Evolutionary conservation across 2,329 filamentous ascomycete species (phyloP).

Genomic region (Microthyrium microscopicum): DNA sequence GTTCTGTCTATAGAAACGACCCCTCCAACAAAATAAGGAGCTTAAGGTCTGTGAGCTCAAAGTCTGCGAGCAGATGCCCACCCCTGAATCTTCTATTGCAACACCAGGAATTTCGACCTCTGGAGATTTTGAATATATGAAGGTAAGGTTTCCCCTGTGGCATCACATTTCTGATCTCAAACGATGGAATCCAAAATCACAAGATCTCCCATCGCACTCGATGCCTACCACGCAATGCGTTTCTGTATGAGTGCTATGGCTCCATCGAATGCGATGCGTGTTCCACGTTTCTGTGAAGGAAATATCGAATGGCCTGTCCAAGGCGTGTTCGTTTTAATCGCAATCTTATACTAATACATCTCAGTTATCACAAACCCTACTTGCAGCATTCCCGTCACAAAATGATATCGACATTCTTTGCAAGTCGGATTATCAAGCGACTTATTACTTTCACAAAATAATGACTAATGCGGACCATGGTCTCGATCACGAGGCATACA

Average conservation of each 20-base stretch:
- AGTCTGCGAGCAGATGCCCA: no score
- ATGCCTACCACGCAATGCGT: neutral
- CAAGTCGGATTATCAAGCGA: slow-evolving; percentile 1
- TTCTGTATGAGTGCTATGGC: neutral
- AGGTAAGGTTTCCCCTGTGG: no score
- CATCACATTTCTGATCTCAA: no score
- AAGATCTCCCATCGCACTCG: neutral
- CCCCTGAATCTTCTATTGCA: no score
- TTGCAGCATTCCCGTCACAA: slow-evolving; percentile 4
- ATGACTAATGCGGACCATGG: slow-evolving; percentile 2
- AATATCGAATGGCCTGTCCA: slow-evolving; percentile 1
- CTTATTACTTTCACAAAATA: slow-evolving; percentile 5
- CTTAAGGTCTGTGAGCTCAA: no score
- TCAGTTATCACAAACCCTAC: slow-evolving; percentile 5
- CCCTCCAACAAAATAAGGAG: no score
- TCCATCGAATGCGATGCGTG: neutral
- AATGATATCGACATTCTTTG: slow-evolving; percentile 6
- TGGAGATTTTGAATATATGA: no score
- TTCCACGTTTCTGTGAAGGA: neutral
- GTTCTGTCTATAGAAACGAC: no score
- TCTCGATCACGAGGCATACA: neutral
- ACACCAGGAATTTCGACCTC: no score
- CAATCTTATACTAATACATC: slow-evolving; percentile 1
- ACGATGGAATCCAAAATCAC: no score
- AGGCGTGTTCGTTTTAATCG: neutral